Evolutionary conservation across 805 yeast species (phyloP), one percentile per base, ranked within the genome.

Genomic region (Barnettozyma sucrosica): DNA sequence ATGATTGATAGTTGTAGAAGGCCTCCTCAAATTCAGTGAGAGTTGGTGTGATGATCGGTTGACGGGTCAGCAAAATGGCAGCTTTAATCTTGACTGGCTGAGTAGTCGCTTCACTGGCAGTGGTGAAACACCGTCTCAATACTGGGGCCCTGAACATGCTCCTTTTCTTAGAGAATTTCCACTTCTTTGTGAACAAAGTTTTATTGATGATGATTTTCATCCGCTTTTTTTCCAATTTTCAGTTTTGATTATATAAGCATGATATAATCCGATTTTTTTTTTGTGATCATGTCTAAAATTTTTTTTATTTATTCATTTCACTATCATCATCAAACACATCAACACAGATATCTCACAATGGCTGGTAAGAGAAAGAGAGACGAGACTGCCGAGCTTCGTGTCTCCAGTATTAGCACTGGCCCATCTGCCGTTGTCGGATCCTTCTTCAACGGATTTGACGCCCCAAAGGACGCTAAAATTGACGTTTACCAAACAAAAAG

Each of bases 1-100:
- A 95, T 44, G 80, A 78, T 66, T 90, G 96, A 65, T 93, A 93
- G 46, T 80, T 71, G 63, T 85, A 87, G 66, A 83, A 93, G 44
- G 81, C 80, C 50, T 71, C 61, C 57, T 89, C 97, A 56, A 92
- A 84, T 48, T 72, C 77, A 9, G 83, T 72, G 46, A 82, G 69
- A 51, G 86, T 92, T 10, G 86, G 83, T 3, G 96, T 87, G 41
- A 93, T 79, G 33, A 93, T 74, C 25, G 99, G 99, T 36, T 74
- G 75, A 67, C 99, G 77, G 37, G 93, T 81, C 40, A 92, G 72
- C 48, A 90, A 69, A 37, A 88, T 62, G 10, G 83, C 80, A 3
- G 83, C 77, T 49, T 55, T 62, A 30, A 58, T 51, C 21, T 39
- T 24, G 33, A 26, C 25, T 20, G 42, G 23, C 42, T 24, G 18